Evolutionary conservation across 2,329 filamentous ascomycete genomes (phyloP), one percentile per base, ranked within the genome.

Genomic region (Amesomyces nigricolor): DNA sequence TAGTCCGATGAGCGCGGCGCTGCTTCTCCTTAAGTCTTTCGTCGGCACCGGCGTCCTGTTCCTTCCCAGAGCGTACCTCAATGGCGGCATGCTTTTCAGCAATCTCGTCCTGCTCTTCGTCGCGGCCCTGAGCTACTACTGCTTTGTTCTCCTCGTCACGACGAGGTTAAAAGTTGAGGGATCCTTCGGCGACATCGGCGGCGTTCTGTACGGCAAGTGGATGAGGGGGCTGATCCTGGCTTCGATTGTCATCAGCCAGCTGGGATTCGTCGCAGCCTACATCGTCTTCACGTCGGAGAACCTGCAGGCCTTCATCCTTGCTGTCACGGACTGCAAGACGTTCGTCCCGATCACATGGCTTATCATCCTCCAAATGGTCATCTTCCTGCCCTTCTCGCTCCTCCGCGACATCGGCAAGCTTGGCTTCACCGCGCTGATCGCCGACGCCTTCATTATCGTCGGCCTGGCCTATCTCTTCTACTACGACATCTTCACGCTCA

Each of bases 131-230:
- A 96, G 91, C 69, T 99, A 96, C 73, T 96, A 96, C 75, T 96
- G 91, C 74, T 99, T 99, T 72, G 91, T 99, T 42, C 79, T 99
- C 13, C 81, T 99, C 32, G 91, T 96, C 60, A 86, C 86, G 57
- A 94, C 91, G 2, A 87, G 94, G 35, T 76, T 96, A 47, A 87
- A 83, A 67, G 82, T 97, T 29, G 87, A 91, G 47, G 91, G 89
- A n/a, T 97, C 94, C 1, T 99, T 97, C 73, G 94, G 94, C 71
- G 94, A 97, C 67, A 95, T 99, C 73, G 94, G 95, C 51, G 91
- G 89, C 47, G 85, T 89, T 46, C 79, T 99, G 14, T 99, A 94
- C 69, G 94, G 94, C 59, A 88, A 86, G 62, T 91, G 88, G 80
- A 88, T 99, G 87, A 83, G 91, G 58, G 85, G 81, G 58, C 75